Evolutionary conservation across 306 rosid genomes (phyloP), one percentile per base, ranked within the genome.

Genomic region (Argentina anserina): DNA sequence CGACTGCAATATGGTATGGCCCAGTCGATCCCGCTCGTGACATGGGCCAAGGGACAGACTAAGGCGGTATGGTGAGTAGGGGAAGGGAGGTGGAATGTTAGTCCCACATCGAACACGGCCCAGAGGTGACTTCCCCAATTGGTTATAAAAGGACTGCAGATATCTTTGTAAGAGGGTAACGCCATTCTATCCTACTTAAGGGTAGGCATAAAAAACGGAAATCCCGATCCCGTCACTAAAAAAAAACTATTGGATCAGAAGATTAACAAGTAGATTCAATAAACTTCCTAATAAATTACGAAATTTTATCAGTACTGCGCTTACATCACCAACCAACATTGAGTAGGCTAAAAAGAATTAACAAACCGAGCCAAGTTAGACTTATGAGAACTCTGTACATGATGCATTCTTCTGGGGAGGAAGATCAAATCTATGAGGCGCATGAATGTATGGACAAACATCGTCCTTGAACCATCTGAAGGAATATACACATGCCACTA

Each of bases 361-460:
- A 40, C 56, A 56, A 50, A 69, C 49, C 29, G 50, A 62, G 53
- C 78, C 50, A 45, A 43, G 61, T 75, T 79, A 58, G 71, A 34
- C 52, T 66, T 34, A 14, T 25, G 60, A 28, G 41, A 71, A 49
- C 74, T 39, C 80, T 58, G 74, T 58, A 80, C 79, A 71, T 11
- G 65, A 39, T 36, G 41, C 64, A 45, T 63, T 63, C 56, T 63
- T 53, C 40, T 36, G 29, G 33, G 31, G 25, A 61, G 45, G 33
- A 23, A 63, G 58, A 67, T 69, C 69, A 37, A 31, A 15, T 17
- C 18, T 20, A 55, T 37, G 43, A 65, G 70, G 72, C 47, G 18
- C 47, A 55, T 46, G 72, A 41, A 59, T n/a, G 66, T 66, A 15
- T 13, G 50, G 52, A 9, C 26, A 20, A 70, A 15, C 75, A 53